Base-by-base conservation (phyloP, 257 asterid species). In the Cinchona pubescens region DNA sequence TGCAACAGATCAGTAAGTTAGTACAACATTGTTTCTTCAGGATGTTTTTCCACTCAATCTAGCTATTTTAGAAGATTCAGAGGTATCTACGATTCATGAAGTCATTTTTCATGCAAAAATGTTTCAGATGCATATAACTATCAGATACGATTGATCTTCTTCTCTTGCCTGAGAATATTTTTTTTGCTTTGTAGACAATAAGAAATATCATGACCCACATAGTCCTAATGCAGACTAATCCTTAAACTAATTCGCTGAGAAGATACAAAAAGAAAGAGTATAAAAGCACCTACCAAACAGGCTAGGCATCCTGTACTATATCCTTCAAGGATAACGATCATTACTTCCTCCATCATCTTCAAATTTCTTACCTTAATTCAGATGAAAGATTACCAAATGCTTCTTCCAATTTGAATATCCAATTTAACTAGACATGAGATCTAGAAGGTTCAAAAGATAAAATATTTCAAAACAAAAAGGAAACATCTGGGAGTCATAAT, bases 1-100 rank as follows among this genome's bases (percentile, higher is more conserved):
- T 94, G 88, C 16, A 48, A 61, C 37, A 71, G 43, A 63, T 27
- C 46, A 67, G 63, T 51, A 69, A 49, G 51, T 13, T 72, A 42
- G 38, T 34, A 35, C 38, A 27, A 16, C 42, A 14, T 2, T 72
- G 19, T 75, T 34, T 72, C 61, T 51, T 58, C 55, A 34, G 34
- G 30, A 48, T 46, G 48, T 11, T 46, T 70, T 3, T 62, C 72
- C 9, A 16, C 34, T 48, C 51, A 34, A 65, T 16, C 32, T 35
- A 46, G 18, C 42, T 29, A 10, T 5, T 21, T 45, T 60, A 1
- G 1, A 73, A 10, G 23, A 73, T 38, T 16, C 61, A 60, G 16
- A 67, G 27, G 5, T 67, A 25, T 67, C 55, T n/a, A 43, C 11
- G 35, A 60, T 56, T 49, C 23, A 30, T 21, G 43, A n/a, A 69